Evolutionary conservation across 2,329 filamentous ascomycete species (phyloP), one percentile per base, ranked within the genome.

Genomic region (Cladosporium sp.): DNA sequence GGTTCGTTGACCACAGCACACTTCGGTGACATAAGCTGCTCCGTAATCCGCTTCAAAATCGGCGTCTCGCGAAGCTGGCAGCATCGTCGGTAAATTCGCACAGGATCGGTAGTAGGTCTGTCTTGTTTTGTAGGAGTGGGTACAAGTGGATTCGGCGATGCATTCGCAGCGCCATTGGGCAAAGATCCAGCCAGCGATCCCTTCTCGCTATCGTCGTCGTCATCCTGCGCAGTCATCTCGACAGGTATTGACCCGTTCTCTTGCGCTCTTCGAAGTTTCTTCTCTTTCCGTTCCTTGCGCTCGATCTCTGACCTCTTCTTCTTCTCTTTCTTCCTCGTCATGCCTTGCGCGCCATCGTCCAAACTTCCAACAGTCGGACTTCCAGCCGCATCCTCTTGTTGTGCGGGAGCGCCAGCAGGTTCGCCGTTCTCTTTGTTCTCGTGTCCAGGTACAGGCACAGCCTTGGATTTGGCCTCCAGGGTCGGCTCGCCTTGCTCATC

Each of bases 221-320:
- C 75, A 20, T 75, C 82, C 54, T 91, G 86, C 51, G 83, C 77
- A 40, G 83, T 81, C 46, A 96, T 74, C 66, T 96, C 91, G 67
- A 95, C 80, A 1, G 91, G 92, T 51, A 95, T 80, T 7, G 82
- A 80, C 7, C 92, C 92, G 65, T 93, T 95, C 51, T 88, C 88
- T 64, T 95, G 88, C 19, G 91, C 92, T 59, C 88, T 82, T 63
- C 82, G 83, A 55, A 89, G 79, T 65, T 88, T 92, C 69, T 88
- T 88, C 69, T 96, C 91, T 66, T 94, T 95, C 49, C 91, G 82
- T 53, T 93, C 88, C 65, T 94, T 95, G 36, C 91, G 79, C 68
- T 96, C 92, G 53, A 92, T 90, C 65, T 96, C 92, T 35, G 88
- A 95, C 57, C 86, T 84, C 73, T 95, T 95, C 72, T 96, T 96